Base-by-base conservation (phyloP, 192 early-diverging fungal genomes). In the Lunasporangiospora selenospora region DNA sequence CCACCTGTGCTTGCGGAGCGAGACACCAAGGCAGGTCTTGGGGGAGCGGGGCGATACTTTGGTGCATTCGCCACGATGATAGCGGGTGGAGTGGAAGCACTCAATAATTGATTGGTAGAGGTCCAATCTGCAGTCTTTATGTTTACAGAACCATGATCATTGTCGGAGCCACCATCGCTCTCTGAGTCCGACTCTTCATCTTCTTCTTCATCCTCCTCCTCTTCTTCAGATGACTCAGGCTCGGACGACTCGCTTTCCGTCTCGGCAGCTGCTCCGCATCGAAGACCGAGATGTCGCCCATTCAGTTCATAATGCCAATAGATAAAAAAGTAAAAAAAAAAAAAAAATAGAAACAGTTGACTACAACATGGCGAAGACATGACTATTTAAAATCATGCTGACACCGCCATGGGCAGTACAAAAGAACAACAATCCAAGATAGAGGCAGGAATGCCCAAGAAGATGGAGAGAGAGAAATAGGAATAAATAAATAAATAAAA, bases 171-270 rank as follows among this genome's bases (percentile, higher is more conserved):
- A n/a, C n/a, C n/a, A n/a, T n/a, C n/a, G n/a, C n/a, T n/a, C n/a
- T n/a, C 51, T 21, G 10, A 27, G 15, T 4, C 19, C 0, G 7
- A 5, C 21, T 12, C 19, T 21, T 36, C 19, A 27, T 55, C 56
- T 32, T 3, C 18, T 6, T 65, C 63, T 26, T 48, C 19, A 1
- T 70, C 67, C 27, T 30, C 18, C 3, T 51, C 49, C 4, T 13
- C 30, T 31, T 19, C n/a, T 3, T 49, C 45, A 3, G 42, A 54
- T 6, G 45, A 29, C 2, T 54, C 53, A 5, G 63, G 24, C 39
- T 58, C 53, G 26, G 65, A 67, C 4, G 53, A 54, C 24, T 60
- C 66, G 37, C 65, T 50, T 10, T 30, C 13, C 19, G 24, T 31
- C 19, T 16, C 37, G 5, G 38, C 9, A 36, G 6, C 45, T 47